Evolutionary conservation across 352 stramenopile genomes (phyloP).

Genomic region (Globisporangium nunn): DNA sequence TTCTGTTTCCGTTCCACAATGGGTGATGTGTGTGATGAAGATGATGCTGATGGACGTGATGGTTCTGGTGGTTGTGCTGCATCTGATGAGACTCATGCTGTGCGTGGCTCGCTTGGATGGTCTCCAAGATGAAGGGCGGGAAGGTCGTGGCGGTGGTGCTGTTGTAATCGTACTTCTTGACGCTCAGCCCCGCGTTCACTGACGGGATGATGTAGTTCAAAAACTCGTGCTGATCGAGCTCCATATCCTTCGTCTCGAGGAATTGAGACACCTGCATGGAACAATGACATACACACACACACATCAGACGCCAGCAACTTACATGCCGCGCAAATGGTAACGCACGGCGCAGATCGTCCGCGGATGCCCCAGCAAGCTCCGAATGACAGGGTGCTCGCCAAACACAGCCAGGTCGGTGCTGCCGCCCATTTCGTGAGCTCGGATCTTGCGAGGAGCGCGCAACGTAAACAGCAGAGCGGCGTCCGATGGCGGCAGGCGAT

Average conservation of each 20-base stretch:
- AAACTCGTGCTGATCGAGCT: slow-evolving; percentile 77
- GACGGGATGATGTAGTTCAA: slow-evolving; percentile 78
- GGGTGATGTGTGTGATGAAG: slow-evolving; percentile 10
- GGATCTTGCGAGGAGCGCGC: slow-evolving; percentile 63
- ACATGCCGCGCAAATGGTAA: neutral
- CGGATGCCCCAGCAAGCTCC: slow-evolving; percentile 50
- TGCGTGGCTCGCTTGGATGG: slow-evolving; percentile 1
- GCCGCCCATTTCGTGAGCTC: slow-evolving; percentile 73
- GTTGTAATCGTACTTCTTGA: slow-evolving; percentile 23
- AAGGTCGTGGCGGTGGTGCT: neutral
- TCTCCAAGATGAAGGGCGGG: slow-evolving; percentile 9
- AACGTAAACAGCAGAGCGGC: slow-evolving; percentile 72
- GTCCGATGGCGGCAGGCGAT: slow-evolving; percentile 52
- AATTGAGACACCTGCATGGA: slow-evolving; percentile 58
- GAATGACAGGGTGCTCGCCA: slow-evolving; percentile 58
- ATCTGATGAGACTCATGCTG: slow-evolving; percentile 15
- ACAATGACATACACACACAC: neutral
- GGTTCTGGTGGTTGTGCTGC: slow-evolving; percentile 19
- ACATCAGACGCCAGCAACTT: neutral
- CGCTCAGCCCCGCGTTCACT: slow-evolving; percentile 59
- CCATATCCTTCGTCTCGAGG: slow-evolving; percentile 77
- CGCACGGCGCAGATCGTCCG: slow-evolving; percentile 65
- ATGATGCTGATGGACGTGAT: slow-evolving; percentile 6
- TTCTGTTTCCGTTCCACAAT: neutral
- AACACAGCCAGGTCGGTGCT: slow-evolving; percentile 53